Conservation (phyloP, 2,329 filamentous ascomycete species). For the Arthrinium puccinioides region DNA sequence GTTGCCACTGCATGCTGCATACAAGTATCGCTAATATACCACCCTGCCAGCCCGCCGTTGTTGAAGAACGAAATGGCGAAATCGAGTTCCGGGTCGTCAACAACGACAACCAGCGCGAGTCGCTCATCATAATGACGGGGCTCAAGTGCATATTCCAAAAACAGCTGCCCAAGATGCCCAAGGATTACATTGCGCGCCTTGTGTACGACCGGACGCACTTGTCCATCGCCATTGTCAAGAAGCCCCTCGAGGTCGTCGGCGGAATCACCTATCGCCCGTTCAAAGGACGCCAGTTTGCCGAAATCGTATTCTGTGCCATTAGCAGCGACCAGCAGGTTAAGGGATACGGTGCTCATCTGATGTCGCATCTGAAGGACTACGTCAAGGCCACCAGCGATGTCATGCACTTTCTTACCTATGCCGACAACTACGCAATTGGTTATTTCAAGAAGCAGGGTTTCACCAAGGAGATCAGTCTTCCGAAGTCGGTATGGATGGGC, state of each 20-base stretch:
- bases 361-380: conserved; percentile 97
- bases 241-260: conserved; percentile 89
- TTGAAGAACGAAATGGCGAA: conserved; percentile 88
- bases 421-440: conserved; percentile 96
- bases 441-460: conserved; percentile 99
- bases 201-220: conserved; percentile 96
- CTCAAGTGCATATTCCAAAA: conserved; percentile 98
- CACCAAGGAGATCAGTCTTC: conserved; percentile 94
- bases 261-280: conserved; percentile 97
- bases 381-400: conserved; percentile 94
- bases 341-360: conserved; percentile 93
- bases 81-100: conserved; percentile 98
- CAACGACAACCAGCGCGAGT: conserved; percentile 84
- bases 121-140: conserved; percentile 88
- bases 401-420: conserved; percentile 98
- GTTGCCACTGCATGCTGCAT: not conserved
- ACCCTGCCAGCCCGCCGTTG: conserved; percentile 62
- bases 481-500: conserved; percentile 91
- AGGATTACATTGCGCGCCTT: conserved; percentile 94
- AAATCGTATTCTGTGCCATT: conserved; percentile 98
- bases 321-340: conserved; percentile 98
- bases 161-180: conserved; percentile 97
- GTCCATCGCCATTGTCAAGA: conserved; percentile 95
- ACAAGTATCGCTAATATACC: conserved; percentile 15
- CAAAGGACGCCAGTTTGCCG: conserved; percentile 83